phyloP scores from a whole-genome alignment of 805 yeast species.

The Grigorovia jiainica region DNA sequence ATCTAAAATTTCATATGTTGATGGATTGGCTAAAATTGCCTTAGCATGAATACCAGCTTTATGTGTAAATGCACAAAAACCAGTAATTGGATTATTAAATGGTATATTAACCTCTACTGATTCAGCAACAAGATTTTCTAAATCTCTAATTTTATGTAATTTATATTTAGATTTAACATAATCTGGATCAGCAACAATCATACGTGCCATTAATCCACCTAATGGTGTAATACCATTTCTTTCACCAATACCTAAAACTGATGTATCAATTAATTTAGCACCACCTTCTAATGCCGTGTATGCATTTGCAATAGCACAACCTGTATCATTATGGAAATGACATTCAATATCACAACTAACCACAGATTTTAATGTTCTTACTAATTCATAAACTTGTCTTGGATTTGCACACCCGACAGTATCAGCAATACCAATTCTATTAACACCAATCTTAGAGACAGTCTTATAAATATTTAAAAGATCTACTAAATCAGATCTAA shows the following conservation, averaged over 20 bases:
- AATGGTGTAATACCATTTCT: slow-evolving; percentile 96
- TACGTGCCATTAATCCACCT: slow-evolving; percentile 97
- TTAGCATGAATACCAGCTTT: slow-evolving; percentile 99
- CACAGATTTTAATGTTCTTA: slow-evolving; percentile 84
- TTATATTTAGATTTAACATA: slow-evolving; percentile 91
- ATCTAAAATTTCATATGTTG: slow-evolving; percentile 90
- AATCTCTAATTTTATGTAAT: slow-evolving; percentile 88
- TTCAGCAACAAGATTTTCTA: slow-evolving; percentile 92
- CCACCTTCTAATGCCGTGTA: slow-evolving; percentile 98
- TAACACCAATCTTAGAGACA: slow-evolving; percentile 94
- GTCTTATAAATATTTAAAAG: slow-evolving; percentile 90
- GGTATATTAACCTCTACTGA: slow-evolving; percentile 96
- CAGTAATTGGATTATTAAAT: slow-evolving; percentile 96
- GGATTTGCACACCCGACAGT: slow-evolving; percentile 99
- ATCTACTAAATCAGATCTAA: slow-evolving; percentile 94
- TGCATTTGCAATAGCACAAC: slow-evolving; percentile 98
- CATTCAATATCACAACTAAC: slow-evolving; percentile 96
- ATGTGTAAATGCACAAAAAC: slow-evolving; percentile 98
- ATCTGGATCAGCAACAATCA: slow-evolving; percentile 97
- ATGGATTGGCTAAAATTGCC: slow-evolving; percentile 96
- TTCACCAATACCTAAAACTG: slow-evolving; percentile 98
- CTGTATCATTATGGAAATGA: slow-evolving; percentile 98
- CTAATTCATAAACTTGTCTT: slow-evolving; percentile 94
- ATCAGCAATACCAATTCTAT: slow-evolving; percentile 98
- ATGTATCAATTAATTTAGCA: slow-evolving; percentile 87